Percentiles rank a stretch among this genome's conserved stretches.
Evolutionary conservation across 176 grass and related monocot genomes (phyloP).

Genomic region (Hsuehochloa calcarea): DNA sequence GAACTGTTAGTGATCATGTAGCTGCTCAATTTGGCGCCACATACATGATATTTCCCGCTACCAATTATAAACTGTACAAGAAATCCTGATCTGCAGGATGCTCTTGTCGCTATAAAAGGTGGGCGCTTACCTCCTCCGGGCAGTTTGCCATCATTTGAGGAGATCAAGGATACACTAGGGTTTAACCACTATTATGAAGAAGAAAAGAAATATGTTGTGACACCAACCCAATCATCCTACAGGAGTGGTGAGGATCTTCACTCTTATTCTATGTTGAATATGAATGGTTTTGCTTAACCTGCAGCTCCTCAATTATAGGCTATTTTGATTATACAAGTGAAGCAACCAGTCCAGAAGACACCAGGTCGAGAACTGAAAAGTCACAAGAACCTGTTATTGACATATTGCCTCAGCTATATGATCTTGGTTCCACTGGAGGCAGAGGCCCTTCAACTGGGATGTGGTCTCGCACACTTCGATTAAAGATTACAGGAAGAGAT

Average conservation of each 20-base stretch:
- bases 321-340: constrained; percentile 42
- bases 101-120: constrained; percentile 80
- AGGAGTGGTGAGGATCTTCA: constrained; percentile 40
- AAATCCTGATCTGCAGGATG: constrained; percentile 59
- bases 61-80: neutral
- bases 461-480: constrained; percentile 71
- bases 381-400: constrained; percentile 75
- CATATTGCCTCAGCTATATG: constrained; percentile 69
- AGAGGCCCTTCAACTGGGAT: constrained; percentile 60
- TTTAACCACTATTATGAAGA: constrained; percentile 97
- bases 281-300: constrained; percentile 19
- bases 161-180: constrained; percentile 87
- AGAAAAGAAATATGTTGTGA: constrained; percentile 59
- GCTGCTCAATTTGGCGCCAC: neutral
- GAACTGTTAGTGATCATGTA: neutral
- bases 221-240: constrained; percentile 52
- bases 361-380: constrained; percentile 27
- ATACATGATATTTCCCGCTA: neutral
- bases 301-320: constrained; percentile 33
- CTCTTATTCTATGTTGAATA: neutral
- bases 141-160: constrained; percentile 91
- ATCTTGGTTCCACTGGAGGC: constrained; percentile 52
- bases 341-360: constrained; percentile 38
- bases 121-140: constrained; percentile 79
- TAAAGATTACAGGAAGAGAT: constrained; percentile 88